Evolutionary conservation across 768 basidiomycete species (phyloP), one percentile per base, ranked within the genome.

Genomic region (Cyclocybe aegerita): DNA sequence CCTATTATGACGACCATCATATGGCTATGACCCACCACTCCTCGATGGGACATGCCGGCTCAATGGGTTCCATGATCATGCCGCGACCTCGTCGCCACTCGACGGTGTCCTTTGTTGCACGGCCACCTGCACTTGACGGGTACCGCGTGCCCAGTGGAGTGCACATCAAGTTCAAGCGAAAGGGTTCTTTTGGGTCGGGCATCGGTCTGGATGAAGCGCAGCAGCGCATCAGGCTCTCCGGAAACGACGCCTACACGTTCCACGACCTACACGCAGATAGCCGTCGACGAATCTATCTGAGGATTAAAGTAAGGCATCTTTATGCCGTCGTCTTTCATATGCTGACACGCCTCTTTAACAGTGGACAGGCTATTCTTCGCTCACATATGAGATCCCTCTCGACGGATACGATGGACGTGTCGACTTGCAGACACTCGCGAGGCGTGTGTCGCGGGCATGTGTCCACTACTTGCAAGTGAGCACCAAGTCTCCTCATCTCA

Each of bases 351-450:
- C 39, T 54, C 4, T 40, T 14, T 44, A 39, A 17, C 48, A 88
- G 87, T 90, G 86, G 86, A 72, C 79, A 38, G 86, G 86, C 1
- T 87, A 88, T 59, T 66, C 75, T 37, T 77, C 86, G 7, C 75
- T 87, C 65, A 87, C 84, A 37, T 90, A 88, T 56, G 84, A 88
- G 61, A 82, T 90, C 39, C 87, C 88, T 1, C 68, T 88, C 39
- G 85, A 88, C 56, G 76, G 76, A 9, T 85, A 85, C 59, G 78
- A 81, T 49, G 81, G 85, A 30, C 81, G 80, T 39, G 77, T 85
- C 36, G 81, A 81, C 59, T 70, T 89, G 33, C 77, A 82, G 65
- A 84, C 85, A 4, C 76, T 90, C 29, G 82, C 83, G 42, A 75
- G 88, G 60, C 76, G 88, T 47, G 79, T 86, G 42, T 81, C 82